A percentile compares a stretch with the other conserved stretches of the same genome.
These are phyloP conservation scores for Luffa aegyptiaca DNA, from an alignment of 306 rosid species.

Conservation along the genomic window DNA sequence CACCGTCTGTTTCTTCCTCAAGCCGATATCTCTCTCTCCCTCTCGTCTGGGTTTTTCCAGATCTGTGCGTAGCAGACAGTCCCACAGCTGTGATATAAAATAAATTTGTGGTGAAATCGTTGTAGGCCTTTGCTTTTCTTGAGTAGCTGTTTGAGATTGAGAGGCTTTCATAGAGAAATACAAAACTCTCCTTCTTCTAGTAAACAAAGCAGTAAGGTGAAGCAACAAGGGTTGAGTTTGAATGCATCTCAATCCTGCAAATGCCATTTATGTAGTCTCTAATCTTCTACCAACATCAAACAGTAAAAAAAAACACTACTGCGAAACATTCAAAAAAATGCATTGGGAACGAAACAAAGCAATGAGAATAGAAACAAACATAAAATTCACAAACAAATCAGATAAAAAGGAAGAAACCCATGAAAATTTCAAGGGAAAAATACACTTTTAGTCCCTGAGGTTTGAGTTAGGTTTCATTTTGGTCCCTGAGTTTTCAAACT, in stretches of 20 bases:
- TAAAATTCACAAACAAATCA: not conserved
- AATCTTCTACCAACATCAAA: not conserved
- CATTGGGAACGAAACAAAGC: not conserved
- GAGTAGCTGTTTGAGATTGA: conserved; percentile 50
- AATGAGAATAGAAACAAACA: not conserved
- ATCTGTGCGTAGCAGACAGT: too few species aligned
- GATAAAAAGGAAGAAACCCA: too few species aligned
- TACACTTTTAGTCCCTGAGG: too few species aligned
- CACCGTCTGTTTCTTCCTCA: too few species aligned
- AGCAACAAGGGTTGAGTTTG: conserved; percentile 39
- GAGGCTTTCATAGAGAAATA: conserved; percentile 37
- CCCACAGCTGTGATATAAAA: too few species aligned
- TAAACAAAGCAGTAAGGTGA: conserved; percentile 30
- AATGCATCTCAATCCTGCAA: conserved; percentile 50
- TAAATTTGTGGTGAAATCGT: conserved; percentile 33
- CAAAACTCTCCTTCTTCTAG: conserved; percentile 24
- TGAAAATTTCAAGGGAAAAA: too few species aligned
- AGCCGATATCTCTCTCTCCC: too few species aligned
- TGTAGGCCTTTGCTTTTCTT: conserved; percentile 33
- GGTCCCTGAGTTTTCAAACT: too few species aligned
- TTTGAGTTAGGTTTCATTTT: too few species aligned
- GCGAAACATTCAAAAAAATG: not conserved
- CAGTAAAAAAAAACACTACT: not conserved
- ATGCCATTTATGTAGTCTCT: conserved; percentile 34
- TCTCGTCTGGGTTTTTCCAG: too few species aligned